A percentile compares a stretch with the other conserved stretches of the same genome.
Conservation (phyloP, 179 eudicot species). For the Beta lomatogona region DNA sequence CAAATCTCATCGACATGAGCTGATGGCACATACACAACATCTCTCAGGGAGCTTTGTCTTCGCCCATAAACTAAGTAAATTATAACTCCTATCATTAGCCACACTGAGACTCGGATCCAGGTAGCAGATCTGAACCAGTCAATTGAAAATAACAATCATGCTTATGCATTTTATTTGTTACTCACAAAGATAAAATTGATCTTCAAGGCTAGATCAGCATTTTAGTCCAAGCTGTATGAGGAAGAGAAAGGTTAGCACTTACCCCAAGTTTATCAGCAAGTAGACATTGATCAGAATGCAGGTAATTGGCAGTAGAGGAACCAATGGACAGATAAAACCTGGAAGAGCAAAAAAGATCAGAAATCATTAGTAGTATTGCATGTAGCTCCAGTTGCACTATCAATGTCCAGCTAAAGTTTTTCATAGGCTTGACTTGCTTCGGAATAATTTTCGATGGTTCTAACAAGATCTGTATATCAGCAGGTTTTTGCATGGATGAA, state of each 20-base stretch:
- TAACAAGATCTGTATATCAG: too few relatives aligned
- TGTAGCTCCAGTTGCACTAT: too few relatives aligned
- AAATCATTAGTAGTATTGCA: too few relatives aligned
- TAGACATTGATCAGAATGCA: constrained; percentile 87
- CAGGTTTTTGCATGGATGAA: too few relatives aligned
- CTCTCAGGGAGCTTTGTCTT: constrained; percentile 62
- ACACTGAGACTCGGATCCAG: constrained; percentile 88
- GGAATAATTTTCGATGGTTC: too few relatives aligned
- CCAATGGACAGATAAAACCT: constrained; percentile 91
- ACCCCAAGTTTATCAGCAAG: constrained; percentile 90
- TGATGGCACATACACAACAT: constrained; percentile 81
- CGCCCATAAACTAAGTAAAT: constrained; percentile 80
- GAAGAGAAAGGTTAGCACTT: constrained; percentile 1
- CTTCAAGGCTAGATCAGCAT: background rate
- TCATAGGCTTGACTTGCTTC: too few relatives aligned
- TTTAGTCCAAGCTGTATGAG: background rate
- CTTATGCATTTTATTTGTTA: too few relatives aligned
- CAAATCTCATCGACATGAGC: constrained; percentile 73
- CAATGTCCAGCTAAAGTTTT: too few relatives aligned
- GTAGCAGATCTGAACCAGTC: constrained; percentile 53
- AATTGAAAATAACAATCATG: background rate
- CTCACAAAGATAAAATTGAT: background rate
- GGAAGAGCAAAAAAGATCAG: constrained; percentile 20
- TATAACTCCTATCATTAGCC: constrained; percentile 67
- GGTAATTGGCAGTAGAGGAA: constrained; percentile 80